These are phyloP conservation scores for Alternaria postmessia DNA, from an alignment of 2,329 filamentous ascomycete genomes.

Conservation along the genomic window DNA sequence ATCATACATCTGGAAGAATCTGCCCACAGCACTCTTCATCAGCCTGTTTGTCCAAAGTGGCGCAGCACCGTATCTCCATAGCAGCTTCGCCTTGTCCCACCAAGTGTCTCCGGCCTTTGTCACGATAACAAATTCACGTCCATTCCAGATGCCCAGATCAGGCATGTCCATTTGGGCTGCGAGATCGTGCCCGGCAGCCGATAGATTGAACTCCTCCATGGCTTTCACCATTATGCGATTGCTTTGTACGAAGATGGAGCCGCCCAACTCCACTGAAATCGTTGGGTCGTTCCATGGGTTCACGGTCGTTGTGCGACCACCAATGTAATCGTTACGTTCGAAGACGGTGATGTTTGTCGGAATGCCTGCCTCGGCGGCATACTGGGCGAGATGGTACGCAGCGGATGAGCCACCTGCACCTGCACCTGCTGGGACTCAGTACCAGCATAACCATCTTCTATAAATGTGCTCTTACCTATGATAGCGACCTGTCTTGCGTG, in stretches of 20 bases:
- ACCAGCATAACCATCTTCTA: neutral
- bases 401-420: conserved; percentile 87
- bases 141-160: conserved; percentile 84
- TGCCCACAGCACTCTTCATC: conserved; percentile 73
- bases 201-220: conserved; percentile 74
- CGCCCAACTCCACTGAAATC: conserved; percentile 83
- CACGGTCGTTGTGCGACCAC: conserved; percentile 87
- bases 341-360: conserved; percentile 84
- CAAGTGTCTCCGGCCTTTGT: conserved; percentile 70
- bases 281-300: conserved; percentile 73
- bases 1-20: conserved; percentile 82
- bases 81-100: conserved; percentile 80
- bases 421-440: conserved; percentile 67
- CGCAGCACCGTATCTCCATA: conserved; percentile 85
- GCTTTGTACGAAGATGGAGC: conserved; percentile 86
- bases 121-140: conserved; percentile 74
- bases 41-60: conserved; percentile 77
- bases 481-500: conserved; percentile 47
- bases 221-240: conserved; percentile 85
- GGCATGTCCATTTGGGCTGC: conserved; percentile 31
- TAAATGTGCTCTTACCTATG: conserved; percentile 38
- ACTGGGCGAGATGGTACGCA: conserved; percentile 81
- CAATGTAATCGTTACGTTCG: conserved; percentile 78
- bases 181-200: conserved; percentile 52
- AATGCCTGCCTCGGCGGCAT: conserved; percentile 67